Percentiles rank a stretch among this genome's conserved stretches.
phyloP scores from a whole-genome alignment of 2,329 filamentous ascomycete genomes.

The Rachicladosporium sp. region DNA sequence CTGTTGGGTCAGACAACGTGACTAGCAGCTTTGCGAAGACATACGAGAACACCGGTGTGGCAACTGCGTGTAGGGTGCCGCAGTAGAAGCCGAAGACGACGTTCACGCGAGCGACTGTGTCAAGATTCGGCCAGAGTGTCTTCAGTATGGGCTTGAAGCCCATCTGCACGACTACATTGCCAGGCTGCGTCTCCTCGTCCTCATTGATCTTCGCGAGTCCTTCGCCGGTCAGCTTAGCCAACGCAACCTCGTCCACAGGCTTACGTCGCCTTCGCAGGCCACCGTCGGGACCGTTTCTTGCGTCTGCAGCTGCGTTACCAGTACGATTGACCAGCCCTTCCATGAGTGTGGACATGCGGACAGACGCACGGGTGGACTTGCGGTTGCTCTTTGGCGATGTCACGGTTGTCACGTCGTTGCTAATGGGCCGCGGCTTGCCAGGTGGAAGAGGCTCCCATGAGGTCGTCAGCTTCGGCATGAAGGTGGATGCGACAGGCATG shows the following conservation, averaged over 20 bases:
- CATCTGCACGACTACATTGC: slow-evolving; percentile 6
- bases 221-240: background rate
- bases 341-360: slow-evolving; percentile 7
- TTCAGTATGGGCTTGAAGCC: slow-evolving; percentile 44
- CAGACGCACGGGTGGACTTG: background rate
- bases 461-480: slow-evolving; percentile 1
- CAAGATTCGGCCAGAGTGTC: slow-evolving; percentile 59
- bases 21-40: slow-evolving; percentile 60
- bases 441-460: slow-evolving; percentile 2
- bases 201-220: slow-evolving; percentile 1
- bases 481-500: slow-evolving; percentile 3
- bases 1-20: slow-evolving; percentile 49
- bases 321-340: slow-evolving; percentile 11
- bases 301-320: slow-evolving; percentile 10
- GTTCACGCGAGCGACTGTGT: slow-evolving; percentile 36
- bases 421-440: background rate
- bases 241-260: background rate
- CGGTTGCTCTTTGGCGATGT: slow-evolving; percentile 1
- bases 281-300: slow-evolving; percentile 1
- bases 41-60: slow-evolving; percentile 64
- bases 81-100: slow-evolving; percentile 50
- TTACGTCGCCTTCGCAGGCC: slow-evolving; percentile 4
- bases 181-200: background rate
- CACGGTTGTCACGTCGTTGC: background rate
- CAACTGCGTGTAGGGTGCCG: slow-evolving; percentile 51